These are phyloP conservation scores for Vigna mungo DNA, from an alignment of 306 rosid genomes.

Conservation along the genomic window DNA sequence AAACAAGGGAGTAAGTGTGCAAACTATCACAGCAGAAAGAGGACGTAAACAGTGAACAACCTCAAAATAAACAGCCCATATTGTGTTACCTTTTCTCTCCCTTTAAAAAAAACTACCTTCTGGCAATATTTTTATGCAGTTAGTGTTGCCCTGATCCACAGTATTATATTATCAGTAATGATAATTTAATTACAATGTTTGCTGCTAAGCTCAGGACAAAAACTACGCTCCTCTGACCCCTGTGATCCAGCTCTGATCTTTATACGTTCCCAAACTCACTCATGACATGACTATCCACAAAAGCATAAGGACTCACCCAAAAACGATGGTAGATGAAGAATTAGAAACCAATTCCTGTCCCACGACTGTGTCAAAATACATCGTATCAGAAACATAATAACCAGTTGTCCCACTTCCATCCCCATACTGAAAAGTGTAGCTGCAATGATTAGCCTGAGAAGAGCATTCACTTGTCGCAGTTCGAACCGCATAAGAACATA, in stretches of 20 bases:
- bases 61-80: slow-evolving; percentile 18
- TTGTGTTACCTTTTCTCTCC: neutral
- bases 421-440: slow-evolving; percentile 82
- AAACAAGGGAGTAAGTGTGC: slow-evolving; percentile 20
- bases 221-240: slow-evolving; percentile 1
- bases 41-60: slow-evolving; percentile 21
- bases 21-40: slow-evolving; percentile 22
- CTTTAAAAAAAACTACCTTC: slow-evolving; percentile 10
- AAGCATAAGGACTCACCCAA: slow-evolving; percentile 77
- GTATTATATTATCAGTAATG: neutral
- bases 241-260: slow-evolving; percentile 28
- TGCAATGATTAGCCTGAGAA: slow-evolving; percentile 77
- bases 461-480: slow-evolving; percentile 70
- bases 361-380: slow-evolving; percentile 78
- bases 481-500: slow-evolving; percentile 70
- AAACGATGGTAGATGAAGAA: slow-evolving; percentile 71
- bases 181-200: neutral
- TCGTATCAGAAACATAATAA: slow-evolving; percentile 76
- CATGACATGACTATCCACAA: neutral
- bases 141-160: slow-evolving; percentile 14
- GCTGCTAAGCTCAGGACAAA: neutral
- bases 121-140: no score
- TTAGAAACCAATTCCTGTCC: slow-evolving; percentile 71
- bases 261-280: slow-evolving; percentile 35
- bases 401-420: slow-evolving; percentile 98